These are phyloP conservation scores for Colletotrichum sp. DNA, from an alignment of 2,329 filamentous ascomycete species.

Conservation along the genomic window DNA sequence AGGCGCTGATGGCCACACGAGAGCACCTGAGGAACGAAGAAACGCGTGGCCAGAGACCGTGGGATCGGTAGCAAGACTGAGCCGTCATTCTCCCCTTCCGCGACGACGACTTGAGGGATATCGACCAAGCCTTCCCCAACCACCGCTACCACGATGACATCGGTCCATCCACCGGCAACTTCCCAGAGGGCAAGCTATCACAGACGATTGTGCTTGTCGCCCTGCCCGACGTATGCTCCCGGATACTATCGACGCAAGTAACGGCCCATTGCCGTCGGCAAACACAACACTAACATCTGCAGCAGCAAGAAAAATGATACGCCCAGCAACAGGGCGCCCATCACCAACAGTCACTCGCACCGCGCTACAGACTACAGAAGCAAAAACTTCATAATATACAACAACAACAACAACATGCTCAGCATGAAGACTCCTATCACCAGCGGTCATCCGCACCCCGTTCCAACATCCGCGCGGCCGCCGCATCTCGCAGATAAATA, in stretches of 20 bases:
- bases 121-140: neutral
- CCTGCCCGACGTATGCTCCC: neutral
- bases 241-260: neutral
- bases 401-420: neutral
- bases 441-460: neutral
- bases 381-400: neutral
- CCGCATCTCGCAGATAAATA: neutral
- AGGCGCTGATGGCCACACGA: neutral
- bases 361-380: neutral
- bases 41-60: neutral
- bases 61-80: neutral
- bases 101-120: neutral
- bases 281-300: neutral
- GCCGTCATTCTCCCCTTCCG: neutral
- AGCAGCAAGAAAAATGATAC: neutral
- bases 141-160: neutral
- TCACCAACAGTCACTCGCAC: neutral
- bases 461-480: neutral
- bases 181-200: neutral
- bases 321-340: neutral
- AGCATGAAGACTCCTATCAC: neutral
- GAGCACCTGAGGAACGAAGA: neutral
- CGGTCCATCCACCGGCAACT: neutral
- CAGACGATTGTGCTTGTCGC: neutral
- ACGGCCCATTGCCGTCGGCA: neutral